phyloP scores from a whole-genome alignment of 177 flowering plant species.

The Vitis hybrid region DNA sequence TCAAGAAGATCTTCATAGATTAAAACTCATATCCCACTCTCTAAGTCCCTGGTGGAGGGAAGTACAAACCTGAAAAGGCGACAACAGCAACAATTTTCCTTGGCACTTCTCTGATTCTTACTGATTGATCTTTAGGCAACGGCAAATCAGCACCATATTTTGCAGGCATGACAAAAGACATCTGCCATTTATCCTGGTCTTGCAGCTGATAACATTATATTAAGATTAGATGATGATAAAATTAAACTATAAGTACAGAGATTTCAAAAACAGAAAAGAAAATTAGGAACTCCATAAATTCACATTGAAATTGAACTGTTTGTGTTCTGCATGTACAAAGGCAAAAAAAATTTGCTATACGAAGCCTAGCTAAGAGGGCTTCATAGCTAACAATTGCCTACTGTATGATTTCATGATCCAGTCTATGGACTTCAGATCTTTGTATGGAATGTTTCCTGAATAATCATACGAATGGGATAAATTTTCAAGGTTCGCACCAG shows the following conservation, averaged over 20 bases:
- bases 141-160: conserved; percentile 83
- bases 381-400: background rate
- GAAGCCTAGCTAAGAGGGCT: background rate
- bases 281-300: background rate
- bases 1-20: background rate
- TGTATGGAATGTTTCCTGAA: background rate
- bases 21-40: background rate
- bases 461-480: background rate
- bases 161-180: conserved; percentile 97
- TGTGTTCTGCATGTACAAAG: background rate
- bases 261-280: background rate
- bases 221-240: conserved; percentile 2
- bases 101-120: conserved; percentile 71
- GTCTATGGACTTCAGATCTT: background rate
- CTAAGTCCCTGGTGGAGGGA: background rate
- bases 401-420: background rate
- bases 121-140: conserved; percentile 73
- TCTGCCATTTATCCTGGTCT: conserved; percentile 68
- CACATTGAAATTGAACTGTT: background rate
- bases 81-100: conserved; percentile 63
- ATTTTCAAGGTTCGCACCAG: background rate
- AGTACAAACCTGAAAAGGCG: conserved; percentile 78
- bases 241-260: background rate
- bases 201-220: conserved; percentile 28
- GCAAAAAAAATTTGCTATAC: background rate